These are phyloP conservation scores for Rhizopus microsporus DNA, from an alignment of 371 early-diverging fungal genomes.

Conservation along the genomic window DNA sequence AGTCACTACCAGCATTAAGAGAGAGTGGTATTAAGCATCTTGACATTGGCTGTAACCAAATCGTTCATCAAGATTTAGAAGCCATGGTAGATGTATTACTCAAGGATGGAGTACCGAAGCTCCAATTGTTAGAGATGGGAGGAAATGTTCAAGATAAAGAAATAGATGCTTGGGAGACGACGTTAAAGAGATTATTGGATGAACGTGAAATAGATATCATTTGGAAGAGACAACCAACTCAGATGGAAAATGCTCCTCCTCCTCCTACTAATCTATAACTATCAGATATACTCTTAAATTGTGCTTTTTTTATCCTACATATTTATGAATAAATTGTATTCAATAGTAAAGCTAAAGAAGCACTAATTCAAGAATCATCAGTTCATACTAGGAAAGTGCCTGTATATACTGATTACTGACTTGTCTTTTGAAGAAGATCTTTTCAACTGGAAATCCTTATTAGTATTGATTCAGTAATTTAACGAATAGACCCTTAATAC, in stretches of 20 bases:
- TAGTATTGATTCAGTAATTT: too few species aligned
- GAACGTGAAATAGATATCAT: slow-evolving; percentile 29
- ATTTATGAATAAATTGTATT: too few species aligned
- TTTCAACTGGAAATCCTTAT: too few species aligned
- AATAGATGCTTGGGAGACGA: slow-evolving; percentile 49
- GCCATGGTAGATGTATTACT: slow-evolving; percentile 49
- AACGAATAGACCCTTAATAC: too few species aligned
- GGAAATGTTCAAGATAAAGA: slow-evolving; percentile 57
- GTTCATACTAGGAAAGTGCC: too few species aligned
- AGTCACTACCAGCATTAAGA: slow-evolving; percentile 32
- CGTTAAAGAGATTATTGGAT: slow-evolving; percentile 33
- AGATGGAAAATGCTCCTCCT: slow-evolving; percentile 25
- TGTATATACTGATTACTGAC: too few species aligned
- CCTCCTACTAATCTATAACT: slow-evolving; percentile 6
- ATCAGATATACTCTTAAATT: too few species aligned
- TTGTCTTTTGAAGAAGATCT: too few species aligned
- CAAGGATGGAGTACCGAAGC: slow-evolving; percentile 43
- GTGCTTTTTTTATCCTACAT: too few species aligned
- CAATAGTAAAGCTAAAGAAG: too few species aligned
- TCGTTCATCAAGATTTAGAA: slow-evolving; percentile 46
- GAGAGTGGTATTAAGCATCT: slow-evolving; percentile 38
- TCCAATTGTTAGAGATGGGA: slow-evolving; percentile 57
- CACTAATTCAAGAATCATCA: too few species aligned
- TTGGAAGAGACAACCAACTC: slow-evolving; percentile 33
- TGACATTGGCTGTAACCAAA: slow-evolving; percentile 59